Conservation (phyloP, 2,329 filamentous ascomycete genomes). For the Cercospora canescens region DNA sequence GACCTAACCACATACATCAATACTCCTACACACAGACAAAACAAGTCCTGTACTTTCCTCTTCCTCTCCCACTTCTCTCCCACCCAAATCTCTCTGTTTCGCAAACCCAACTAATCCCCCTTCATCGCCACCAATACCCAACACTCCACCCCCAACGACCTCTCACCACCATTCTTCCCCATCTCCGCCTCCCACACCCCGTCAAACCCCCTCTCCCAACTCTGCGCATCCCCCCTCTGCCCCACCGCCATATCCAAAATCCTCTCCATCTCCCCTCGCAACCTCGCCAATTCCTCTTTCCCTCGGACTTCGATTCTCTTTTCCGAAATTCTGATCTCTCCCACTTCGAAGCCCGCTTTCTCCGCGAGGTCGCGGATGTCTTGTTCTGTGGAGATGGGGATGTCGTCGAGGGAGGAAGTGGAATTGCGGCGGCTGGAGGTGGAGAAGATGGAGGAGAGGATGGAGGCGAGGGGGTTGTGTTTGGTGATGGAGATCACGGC, state of each 20-base stretch:
- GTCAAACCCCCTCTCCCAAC: constrained; percentile 12
- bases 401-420: neutral
- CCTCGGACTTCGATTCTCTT: constrained; percentile 8
- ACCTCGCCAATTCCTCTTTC: neutral
- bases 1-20: neutral
- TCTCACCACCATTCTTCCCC: neutral
- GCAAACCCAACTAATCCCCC: constrained; percentile 16
- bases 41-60: neutral
- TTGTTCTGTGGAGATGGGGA: neutral
- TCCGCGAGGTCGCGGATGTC: constrained; percentile 1
- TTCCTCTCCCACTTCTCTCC: neutral
- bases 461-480: neutral
- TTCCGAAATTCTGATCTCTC: constrained; percentile 6
- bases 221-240: constrained; percentile 11
- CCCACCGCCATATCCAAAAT: constrained; percentile 11
- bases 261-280: constrained; percentile 10
- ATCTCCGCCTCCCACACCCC: constrained; percentile 14
- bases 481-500: constrained; percentile 13
- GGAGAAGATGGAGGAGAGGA: neutral
- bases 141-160: constrained; percentile 9
- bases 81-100: neutral
- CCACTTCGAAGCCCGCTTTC: constrained; percentile 6
- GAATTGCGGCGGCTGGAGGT: neutral
- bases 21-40: neutral
- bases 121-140: constrained; percentile 15